Base-by-base conservation (phyloP, 106 monocot genomes). In the Dendrobium nobile region DNA sequence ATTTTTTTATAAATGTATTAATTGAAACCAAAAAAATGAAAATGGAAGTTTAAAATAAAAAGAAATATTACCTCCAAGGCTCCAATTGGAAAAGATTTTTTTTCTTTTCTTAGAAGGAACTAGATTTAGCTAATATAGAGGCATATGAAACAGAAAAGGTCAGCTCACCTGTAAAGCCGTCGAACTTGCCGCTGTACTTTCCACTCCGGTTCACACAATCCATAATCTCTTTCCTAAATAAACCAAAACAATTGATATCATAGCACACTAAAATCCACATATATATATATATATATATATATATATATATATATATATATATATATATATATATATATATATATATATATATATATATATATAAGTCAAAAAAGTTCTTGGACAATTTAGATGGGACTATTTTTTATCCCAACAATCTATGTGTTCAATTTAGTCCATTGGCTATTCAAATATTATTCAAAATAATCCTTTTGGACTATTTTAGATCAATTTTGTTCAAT, bases 151-250 rank as follows among this genome's bases (percentile, higher is more conserved):
- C 27, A 45, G 1, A 75, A 64, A 37, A 42, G 33, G 73, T 51
- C 1, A 75, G 43, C 59, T 80, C 81, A 68, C 96, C 96, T 75
- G 91, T 96, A 79, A 96, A 96, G 27, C 79, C 87, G 54, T 91
- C 54, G 67, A 96, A 96, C 54, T 88, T 80, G 84, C 84, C 86
- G 80, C 47, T 87, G 59, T 90, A 96, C 75, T 90, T 91, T 27
- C 93, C 87, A 78, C 96, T 93, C 82, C 22, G 78, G 31, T 89
- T 88, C 75, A 90, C 96, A 61, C 41, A 77, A 81, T 96, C 93
- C 93, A 93, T 93, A 79, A 96, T 51, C 84, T 96, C 91, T 80
- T 90, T 88, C 86, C 96, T 96, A 87, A 54, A 84, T 73, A 79
- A 61, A 58, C 20, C 40, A 41, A 41, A 42, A 1, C 0, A 16